These are phyloP conservation scores for Neophaeococcomyces aloes DNA, from an alignment of 2,329 filamentous ascomycete species.

Conservation along the genomic window DNA sequence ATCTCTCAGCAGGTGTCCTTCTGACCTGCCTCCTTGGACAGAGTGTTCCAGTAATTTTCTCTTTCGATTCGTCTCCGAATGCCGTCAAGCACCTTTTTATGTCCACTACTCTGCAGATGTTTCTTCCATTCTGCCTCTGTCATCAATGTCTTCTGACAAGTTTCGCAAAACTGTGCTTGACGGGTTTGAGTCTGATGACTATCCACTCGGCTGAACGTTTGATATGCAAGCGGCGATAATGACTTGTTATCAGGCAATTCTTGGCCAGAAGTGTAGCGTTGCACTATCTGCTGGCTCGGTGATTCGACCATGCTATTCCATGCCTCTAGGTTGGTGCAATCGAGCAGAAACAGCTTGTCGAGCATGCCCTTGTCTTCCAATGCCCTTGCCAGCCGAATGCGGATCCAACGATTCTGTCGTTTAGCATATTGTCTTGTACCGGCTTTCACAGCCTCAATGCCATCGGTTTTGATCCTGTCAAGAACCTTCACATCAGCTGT, in stretches of 20 bases:
- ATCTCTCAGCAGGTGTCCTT: not conserved
- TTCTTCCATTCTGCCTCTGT: conserved; percentile 48
- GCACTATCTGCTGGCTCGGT: conserved; percentile 53
- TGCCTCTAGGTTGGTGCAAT: conserved; percentile 57
- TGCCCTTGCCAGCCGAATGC: conserved; percentile 64
- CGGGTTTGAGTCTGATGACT: conserved; percentile 39
- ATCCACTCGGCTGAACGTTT: conserved; percentile 49
- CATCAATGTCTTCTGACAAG: conserved; percentile 52
- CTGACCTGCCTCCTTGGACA: too few relatives aligned
- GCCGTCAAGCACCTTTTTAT: conserved; percentile 40
- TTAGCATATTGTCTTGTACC: conserved; percentile 82
- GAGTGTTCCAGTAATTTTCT: not conserved
- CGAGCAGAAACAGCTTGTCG: conserved; percentile 62
- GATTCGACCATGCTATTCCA: conserved; percentile 57
- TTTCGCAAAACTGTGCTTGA: conserved; percentile 53
- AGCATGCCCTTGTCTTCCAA: conserved; percentile 46
- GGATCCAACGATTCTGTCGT: conserved; percentile 77
- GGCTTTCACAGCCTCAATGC: conserved; percentile 65
- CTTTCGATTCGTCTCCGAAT: conserved; percentile 11
- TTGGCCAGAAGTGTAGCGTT: conserved; percentile 51
- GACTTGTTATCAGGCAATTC: conserved; percentile 46
- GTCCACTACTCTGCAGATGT: conserved; percentile 46
- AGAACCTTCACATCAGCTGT: conserved; percentile 6
- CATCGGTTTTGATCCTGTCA: conserved; percentile 23
- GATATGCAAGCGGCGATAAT: conserved; percentile 47